phyloP scores from a whole-genome alignment of 176 grass and related monocot genomes.

The Eragrostis nindensis region DNA sequence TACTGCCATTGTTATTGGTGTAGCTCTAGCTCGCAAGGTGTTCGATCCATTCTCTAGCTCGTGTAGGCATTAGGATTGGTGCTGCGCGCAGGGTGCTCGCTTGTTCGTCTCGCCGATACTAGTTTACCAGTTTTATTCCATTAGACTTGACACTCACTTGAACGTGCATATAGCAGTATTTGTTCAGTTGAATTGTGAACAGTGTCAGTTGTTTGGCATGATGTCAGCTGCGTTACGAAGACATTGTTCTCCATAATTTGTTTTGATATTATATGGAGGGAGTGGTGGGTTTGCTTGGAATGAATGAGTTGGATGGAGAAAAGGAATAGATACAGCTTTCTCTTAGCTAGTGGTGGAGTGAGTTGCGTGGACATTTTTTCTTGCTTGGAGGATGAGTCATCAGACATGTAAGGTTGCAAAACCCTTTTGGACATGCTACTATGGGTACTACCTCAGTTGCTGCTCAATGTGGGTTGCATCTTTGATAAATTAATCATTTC shows the following conservation, averaged over 20 bases:
- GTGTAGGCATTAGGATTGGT: background rate
- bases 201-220: conserved; percentile 2
- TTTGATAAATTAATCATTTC: background rate
- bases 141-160: background rate
- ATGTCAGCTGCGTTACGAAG: background rate
- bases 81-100: conserved; percentile 8
- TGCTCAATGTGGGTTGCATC: background rate
- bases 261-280: background rate
- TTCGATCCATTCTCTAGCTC: conserved; percentile 30
- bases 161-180: background rate
- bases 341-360: background rate
- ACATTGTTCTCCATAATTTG: background rate
- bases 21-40: conserved; percentile 10
- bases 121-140: background rate
- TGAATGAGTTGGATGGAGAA: background rate
- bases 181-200: background rate
- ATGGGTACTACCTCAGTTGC: background rate
- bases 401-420: background rate
- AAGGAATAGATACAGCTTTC: background rate
- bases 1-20: background rate
- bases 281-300: background rate
- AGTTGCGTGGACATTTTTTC: background rate
- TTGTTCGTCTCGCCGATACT: conserved; percentile 12
- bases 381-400: no score
- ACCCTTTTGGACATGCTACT: background rate